A percentile compares a stretch with the other conserved stretches of the same genome.
These are phyloP conservation scores for Kalanchoe fedtschenkoi DNA, from an alignment of 164 flowering plant genomes.

Conservation along the genomic window DNA sequence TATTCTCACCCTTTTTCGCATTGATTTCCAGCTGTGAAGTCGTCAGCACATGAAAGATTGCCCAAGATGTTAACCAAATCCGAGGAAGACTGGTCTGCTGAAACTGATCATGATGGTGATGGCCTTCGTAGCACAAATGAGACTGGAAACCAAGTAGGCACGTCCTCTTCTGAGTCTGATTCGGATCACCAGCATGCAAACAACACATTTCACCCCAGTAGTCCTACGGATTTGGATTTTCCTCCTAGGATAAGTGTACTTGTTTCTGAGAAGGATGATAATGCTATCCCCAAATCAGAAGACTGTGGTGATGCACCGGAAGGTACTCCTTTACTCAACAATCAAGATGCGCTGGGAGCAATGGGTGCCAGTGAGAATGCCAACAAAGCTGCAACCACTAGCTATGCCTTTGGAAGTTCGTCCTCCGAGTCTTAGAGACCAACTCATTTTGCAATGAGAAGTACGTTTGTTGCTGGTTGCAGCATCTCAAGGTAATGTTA, in stretches of 20 bases:
- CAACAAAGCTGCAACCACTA: background rate
- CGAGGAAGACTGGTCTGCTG: background rate
- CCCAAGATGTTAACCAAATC: background rate
- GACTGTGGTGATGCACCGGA: background rate
- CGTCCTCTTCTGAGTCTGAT: background rate
- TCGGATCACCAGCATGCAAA: background rate
- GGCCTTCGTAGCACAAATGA: background rate
- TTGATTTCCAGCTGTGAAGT: slow-evolving; percentile 2
- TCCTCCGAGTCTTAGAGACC: background rate
- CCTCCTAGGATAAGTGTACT: background rate
- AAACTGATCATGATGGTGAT: background rate
- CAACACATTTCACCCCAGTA: background rate
- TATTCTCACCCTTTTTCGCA: background rate
- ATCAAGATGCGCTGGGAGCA: background rate
- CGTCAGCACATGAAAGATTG: background rate
- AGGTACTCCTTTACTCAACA: background rate
- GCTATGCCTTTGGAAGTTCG: background rate
- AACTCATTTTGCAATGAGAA: too few species aligned
- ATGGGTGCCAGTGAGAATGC: background rate
- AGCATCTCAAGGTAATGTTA: too few species aligned
- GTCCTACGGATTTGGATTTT: background rate
- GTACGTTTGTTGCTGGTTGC: too few species aligned
- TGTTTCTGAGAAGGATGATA: background rate
- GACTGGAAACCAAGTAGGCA: background rate
- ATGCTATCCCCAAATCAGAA: background rate